These are phyloP conservation scores for Massarina eburnea DNA, from an alignment of 2,329 filamentous ascomycete genomes.

Conservation along the genomic window DNA sequence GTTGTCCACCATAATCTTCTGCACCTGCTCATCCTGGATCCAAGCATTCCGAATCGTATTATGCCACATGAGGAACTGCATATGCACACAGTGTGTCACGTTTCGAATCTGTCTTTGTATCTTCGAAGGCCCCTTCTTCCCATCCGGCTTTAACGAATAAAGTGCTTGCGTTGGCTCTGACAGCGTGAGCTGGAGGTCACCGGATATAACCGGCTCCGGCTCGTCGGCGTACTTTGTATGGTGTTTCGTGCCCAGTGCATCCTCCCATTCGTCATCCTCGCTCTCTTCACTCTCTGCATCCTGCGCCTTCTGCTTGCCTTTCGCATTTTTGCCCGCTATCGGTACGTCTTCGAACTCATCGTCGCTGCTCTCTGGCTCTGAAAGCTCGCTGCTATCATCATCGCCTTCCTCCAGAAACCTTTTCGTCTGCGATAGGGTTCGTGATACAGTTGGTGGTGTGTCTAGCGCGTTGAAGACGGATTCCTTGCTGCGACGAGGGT, in stretches of 20 bases:
- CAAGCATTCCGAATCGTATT: conserved; percentile 65
- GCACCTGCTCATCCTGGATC: conserved; percentile 39
- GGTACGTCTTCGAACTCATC: conserved; percentile 55
- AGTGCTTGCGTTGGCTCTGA: conserved; percentile 24
- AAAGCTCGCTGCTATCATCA: conserved; percentile 45
- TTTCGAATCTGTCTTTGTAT: conserved; percentile 76
- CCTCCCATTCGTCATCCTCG: conserved; percentile 45
- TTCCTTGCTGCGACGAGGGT: conserved; percentile 34
- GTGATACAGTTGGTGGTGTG: conserved; percentile 37
- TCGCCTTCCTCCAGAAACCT: conserved; percentile 42
- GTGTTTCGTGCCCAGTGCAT: conserved; percentile 42
- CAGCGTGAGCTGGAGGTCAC: conserved; percentile 75
- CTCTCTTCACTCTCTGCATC: conserved; percentile 36
- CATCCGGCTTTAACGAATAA: conserved; percentile 48
- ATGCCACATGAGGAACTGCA: conserved; percentile 84
- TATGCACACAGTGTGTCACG: conserved; percentile 84
- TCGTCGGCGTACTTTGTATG: conserved; percentile 33
- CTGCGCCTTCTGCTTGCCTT: conserved; percentile 46
- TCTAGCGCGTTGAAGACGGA: conserved; percentile 51
- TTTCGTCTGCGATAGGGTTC: conserved; percentile 36
- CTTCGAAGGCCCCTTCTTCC: conserved; percentile 84
- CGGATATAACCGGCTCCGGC: conserved; percentile 54
- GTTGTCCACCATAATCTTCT: conserved; percentile 31
- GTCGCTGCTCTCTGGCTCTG: conserved; percentile 45
- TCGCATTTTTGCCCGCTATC: conserved; percentile 36